phyloP scores from a whole-genome alignment of 768 basidiomycete genomes.

The Trametes meyenii region DNA sequence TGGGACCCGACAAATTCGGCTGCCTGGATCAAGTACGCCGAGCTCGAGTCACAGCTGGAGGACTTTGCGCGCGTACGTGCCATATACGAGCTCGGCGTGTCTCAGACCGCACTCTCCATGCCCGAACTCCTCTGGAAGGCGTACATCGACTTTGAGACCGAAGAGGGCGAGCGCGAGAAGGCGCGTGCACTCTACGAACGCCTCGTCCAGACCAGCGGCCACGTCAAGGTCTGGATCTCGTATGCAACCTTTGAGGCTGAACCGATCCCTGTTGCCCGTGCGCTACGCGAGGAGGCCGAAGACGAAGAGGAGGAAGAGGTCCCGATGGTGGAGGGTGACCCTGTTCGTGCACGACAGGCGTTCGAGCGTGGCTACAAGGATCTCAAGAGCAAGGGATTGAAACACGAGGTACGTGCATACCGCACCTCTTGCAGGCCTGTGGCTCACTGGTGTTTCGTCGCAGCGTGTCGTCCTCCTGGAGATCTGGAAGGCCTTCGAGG shows the following conservation, averaged over 20 bases:
- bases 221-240: slow-evolving; percentile 97
- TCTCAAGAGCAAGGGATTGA: slow-evolving; percentile 76
- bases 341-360: slow-evolving; percentile 68
- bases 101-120: slow-evolving; percentile 87
- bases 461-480: slow-evolving; percentile 91
- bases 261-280: slow-evolving; percentile 64
- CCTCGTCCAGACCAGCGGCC: slow-evolving; percentile 80
- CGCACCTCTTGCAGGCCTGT: not conserved
- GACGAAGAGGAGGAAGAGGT: slow-evolving; percentile 53
- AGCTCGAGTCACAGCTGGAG: slow-evolving; percentile 84
- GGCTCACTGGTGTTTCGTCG: not conserved
- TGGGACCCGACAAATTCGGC: slow-evolving; percentile 89
- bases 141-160: slow-evolving; percentile 95
- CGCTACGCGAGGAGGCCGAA: slow-evolving; percentile 70
- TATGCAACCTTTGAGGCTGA: slow-evolving; percentile 92
- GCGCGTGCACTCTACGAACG: slow-evolving; percentile 89
- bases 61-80: slow-evolving; percentile 89
- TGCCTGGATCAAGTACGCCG: slow-evolving; percentile 96
- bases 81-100: slow-evolving; percentile 90
- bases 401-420: slow-evolving; percentile 73
- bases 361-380: slow-evolving; percentile 90
- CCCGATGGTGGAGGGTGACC: slow-evolving; percentile 73
- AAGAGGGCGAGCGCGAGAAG: slow-evolving; percentile 87
- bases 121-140: slow-evolving; percentile 94
- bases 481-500: slow-evolving; percentile 95